Evolutionary conservation across 148 eudicot species (phyloP).

Genomic region (Persicaria maculosa): DNA sequence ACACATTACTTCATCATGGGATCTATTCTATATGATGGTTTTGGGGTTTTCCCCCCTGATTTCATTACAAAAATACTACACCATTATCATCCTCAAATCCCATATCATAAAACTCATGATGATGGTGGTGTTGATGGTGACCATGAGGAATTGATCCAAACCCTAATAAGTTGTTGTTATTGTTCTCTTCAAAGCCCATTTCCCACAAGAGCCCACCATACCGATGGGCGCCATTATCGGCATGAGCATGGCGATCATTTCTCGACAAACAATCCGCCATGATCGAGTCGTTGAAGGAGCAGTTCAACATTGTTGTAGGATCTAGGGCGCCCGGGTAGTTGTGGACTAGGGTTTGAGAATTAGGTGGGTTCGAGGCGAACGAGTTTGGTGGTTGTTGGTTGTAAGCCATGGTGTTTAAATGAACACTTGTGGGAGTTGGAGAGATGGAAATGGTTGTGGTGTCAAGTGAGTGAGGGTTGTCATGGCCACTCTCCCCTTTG

Average conservation of each 20-base stretch:
- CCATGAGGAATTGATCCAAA: neutral
- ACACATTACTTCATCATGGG: no score
- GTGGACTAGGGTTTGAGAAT: neutral
- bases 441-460: neutral
- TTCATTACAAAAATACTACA: slow-evolving; percentile 4
- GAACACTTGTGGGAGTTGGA: neutral
- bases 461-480: neutral
- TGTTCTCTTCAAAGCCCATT: slow-evolving; percentile 2
- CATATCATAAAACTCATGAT: neutral
- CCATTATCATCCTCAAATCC: slow-evolving; percentile 9
- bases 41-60: no score
- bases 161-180: no score
- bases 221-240: neutral
- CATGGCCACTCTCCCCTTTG: slow-evolving; percentile 6
- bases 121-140: slow-evolving; percentile 1
- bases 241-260: neutral
- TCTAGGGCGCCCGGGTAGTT: neutral
- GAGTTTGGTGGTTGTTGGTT: neutral
- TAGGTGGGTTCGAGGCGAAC: slow-evolving; percentile 3
- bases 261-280: neutral
- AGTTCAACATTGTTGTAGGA: neutral
- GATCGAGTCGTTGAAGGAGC: neutral
- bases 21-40: no score
- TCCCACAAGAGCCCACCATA: slow-evolving; percentile 18
- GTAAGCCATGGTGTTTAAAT: neutral